Conservation (phyloP, 352 stramenopile species). For the Globisporangium carolinianum region DNA sequence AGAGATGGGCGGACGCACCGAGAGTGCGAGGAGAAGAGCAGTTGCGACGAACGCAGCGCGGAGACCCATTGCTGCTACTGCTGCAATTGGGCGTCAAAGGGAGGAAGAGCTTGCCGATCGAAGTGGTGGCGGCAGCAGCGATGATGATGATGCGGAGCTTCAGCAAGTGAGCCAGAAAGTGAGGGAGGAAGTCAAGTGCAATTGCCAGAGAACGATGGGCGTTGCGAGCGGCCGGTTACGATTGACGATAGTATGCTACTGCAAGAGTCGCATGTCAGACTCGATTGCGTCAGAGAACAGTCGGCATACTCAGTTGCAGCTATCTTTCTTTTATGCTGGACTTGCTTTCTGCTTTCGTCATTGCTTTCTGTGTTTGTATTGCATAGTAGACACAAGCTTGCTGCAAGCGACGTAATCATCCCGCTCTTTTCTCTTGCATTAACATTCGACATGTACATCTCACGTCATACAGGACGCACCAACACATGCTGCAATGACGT, state of each 20-base stretch:
- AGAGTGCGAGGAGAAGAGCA: slow-evolving; percentile 17
- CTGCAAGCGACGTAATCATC: neutral
- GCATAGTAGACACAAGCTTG: no score
- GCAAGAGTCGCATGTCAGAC: neutral
- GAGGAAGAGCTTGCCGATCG: neutral
- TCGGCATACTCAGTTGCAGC: no score
- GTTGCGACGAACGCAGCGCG: slow-evolving; percentile 13
- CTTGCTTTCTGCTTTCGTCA: no score
- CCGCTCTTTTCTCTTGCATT: neutral
- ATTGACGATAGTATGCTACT: no score
- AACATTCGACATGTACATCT: no score
- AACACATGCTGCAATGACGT: no score
- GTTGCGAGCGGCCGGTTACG: no score
- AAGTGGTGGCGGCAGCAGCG: neutral
- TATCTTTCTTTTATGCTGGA: no score
- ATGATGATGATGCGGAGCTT: slow-evolving; percentile 3
- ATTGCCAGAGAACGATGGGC: no score
- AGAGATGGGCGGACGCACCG: slow-evolving; percentile 3
- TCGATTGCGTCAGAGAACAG: neutral
- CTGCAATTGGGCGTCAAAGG: neutral
- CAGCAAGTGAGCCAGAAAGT: neutral
- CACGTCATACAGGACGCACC: no score
- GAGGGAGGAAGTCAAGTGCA: neutral
- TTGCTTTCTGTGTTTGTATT: no score
- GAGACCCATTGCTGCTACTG: slow-evolving; percentile 18